phyloP scores from a whole-genome alignment of 1,139 yeast species.

The Protomyces inouyei region DNA sequence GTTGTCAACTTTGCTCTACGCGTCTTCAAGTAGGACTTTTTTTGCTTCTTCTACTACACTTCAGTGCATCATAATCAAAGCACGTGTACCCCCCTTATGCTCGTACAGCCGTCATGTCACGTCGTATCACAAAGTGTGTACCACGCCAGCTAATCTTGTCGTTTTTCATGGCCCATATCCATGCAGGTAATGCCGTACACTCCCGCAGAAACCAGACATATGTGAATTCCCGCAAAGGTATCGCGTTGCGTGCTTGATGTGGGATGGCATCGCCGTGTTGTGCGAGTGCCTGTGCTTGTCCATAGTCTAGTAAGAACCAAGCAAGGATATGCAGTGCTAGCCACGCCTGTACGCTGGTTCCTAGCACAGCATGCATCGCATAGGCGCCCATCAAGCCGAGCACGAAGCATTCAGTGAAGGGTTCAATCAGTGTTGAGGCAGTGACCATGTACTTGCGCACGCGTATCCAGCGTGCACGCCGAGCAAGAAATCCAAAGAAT shows the following conservation, averaged over 20 bases:
- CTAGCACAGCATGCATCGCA: constrained; percentile 47
- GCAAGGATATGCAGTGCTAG: constrained; percentile 65
- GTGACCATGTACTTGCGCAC: constrained; percentile 88
- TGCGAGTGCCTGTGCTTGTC: constrained; percentile 36
- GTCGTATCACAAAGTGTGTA: constrained; percentile 62
- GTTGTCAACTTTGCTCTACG: constrained; percentile 38
- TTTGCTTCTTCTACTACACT: background rate
- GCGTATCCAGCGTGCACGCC: constrained; percentile 80
- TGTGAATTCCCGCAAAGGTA: constrained; percentile 40
- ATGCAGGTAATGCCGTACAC: constrained; percentile 70
- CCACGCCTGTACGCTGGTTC: constrained; percentile 39
- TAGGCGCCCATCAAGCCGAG: constrained; percentile 58
- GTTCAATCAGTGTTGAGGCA: constrained; percentile 78
- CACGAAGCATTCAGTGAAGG: constrained; percentile 73
- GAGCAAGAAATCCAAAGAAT: constrained; percentile 52
- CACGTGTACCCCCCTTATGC: constrained; percentile 35
- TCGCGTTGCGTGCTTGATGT: constrained; percentile 34
- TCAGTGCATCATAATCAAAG: background rate
- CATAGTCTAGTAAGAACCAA: constrained; percentile 49
- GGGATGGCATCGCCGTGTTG: constrained; percentile 36
- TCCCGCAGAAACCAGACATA: constrained; percentile 66
- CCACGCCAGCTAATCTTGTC: constrained; percentile 80
- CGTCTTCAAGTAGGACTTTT: constrained; percentile 1
- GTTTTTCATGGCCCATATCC: constrained; percentile 78
- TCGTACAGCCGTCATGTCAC: constrained; percentile 74